A percentile compares a stretch with the other conserved stretches of the same genome.
These are phyloP conservation scores for Alternaria atra DNA, from an alignment of 2,329 filamentous ascomycete species.

Conservation along the genomic window DNA sequence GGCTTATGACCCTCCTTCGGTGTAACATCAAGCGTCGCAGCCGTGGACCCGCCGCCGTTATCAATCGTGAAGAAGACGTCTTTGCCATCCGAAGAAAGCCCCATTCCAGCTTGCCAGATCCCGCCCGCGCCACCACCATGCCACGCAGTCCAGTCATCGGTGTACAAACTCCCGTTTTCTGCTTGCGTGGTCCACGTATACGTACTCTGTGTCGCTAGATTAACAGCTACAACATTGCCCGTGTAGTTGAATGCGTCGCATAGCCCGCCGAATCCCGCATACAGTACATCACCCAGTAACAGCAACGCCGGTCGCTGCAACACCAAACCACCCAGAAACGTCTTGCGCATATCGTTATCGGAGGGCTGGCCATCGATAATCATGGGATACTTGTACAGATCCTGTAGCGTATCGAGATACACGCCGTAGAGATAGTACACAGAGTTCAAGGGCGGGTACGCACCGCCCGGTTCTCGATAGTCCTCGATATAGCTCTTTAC, in stretches of 20 bases:
- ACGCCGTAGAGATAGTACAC: conserved; percentile 55
- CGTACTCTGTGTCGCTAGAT: conserved; percentile 20
- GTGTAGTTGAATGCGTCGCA: conserved; percentile 67
- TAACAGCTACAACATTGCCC: conserved; percentile 28
- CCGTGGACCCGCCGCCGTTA: conserved; percentile 14
- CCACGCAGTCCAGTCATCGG: conserved; percentile 27
- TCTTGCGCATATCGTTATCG: conserved; percentile 59
- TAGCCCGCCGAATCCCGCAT: conserved; percentile 64
- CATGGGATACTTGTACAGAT: conserved; percentile 58
- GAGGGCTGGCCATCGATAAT: conserved; percentile 58
- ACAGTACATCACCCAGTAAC: conserved; percentile 58
- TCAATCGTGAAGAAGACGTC: conserved; percentile 30
- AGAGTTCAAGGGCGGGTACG: conserved; percentile 48
- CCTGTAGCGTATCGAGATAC: conserved; percentile 51
- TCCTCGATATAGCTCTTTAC: conserved; percentile 41
- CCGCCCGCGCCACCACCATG: conserved; percentile 30
- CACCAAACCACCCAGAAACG: conserved; percentile 63
- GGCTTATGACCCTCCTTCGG: conserved; percentile 14
- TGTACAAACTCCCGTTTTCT: conserved; percentile 18
- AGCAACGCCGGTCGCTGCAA: conserved; percentile 62
- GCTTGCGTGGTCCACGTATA: conserved; percentile 30
- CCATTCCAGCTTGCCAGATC: conserved; percentile 29
- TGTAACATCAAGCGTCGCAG: conserved; percentile 2
- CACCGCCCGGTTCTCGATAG: conserved; percentile 34
- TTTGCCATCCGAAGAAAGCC: conserved; percentile 29